Evolutionary conservation across 129 eudicot species (phyloP).

Genomic region (Flaveria trinervia): DNA sequence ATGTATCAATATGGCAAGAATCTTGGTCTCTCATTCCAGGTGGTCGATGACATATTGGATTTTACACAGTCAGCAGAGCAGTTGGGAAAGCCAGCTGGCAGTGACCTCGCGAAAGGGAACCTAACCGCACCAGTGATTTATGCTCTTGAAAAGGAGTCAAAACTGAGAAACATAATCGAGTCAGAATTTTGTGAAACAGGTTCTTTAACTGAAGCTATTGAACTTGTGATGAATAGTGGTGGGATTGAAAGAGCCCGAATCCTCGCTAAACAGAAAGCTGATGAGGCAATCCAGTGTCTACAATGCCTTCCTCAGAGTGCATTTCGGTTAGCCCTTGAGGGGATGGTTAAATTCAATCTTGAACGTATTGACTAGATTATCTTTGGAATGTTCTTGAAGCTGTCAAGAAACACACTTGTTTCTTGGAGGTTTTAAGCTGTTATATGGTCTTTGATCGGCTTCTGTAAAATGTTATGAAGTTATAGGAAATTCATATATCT

Average conservation of each 20-base stretch:
- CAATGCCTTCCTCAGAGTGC: constrained; percentile 69
- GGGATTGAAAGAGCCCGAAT: constrained; percentile 69
- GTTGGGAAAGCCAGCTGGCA: constrained; percentile 89
- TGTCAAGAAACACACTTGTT: constrained; percentile 23
- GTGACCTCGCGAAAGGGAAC: constrained; percentile 90
- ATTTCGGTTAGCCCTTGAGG: constrained; percentile 68
- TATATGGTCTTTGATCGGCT: constrained; percentile 1
- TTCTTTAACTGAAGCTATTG: constrained; percentile 73
- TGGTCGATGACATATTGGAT: constrained; percentile 90
- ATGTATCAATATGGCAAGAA: constrained; percentile 91
- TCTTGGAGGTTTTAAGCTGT: constrained; percentile 25
- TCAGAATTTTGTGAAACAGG: constrained; percentile 78
- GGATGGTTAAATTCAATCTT: constrained; percentile 76
- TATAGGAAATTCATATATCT: constrained; percentile 42
- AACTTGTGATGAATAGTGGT: constrained; percentile 60
- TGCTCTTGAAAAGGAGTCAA: constrained; percentile 67
- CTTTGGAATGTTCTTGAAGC: constrained; percentile 2
- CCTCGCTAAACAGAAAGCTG: constrained; percentile 75
- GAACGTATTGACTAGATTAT: constrained; percentile 61
- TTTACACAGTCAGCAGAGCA: constrained; percentile 94
- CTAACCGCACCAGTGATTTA: constrained; percentile 90
- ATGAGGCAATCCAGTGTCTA: constrained; percentile 61
- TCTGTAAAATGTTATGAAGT: constrained; percentile 21
- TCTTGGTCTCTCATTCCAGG: constrained; percentile 87
- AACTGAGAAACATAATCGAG: constrained; percentile 73